These are phyloP conservation scores for Blakeslea trispora DNA, from an alignment of 371 early-diverging fungal genomes.

Conservation along the genomic window DNA sequence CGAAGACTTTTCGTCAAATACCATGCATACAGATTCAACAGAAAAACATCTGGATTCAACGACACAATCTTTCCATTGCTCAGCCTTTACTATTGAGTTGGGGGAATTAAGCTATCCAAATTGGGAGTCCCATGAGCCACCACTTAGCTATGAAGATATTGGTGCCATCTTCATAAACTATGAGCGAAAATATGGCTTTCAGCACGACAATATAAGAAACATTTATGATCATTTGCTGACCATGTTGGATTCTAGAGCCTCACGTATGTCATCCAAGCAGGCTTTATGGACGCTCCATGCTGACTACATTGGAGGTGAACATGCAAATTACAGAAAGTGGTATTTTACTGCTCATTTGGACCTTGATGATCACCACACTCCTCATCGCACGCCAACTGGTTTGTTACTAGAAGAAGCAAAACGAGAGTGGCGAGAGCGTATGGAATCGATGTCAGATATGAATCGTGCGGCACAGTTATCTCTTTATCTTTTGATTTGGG, in stretches of 20 bases:
- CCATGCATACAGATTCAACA: conserved; percentile 13
- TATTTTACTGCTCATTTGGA: conserved; percentile 82
- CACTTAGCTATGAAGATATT: conserved; percentile 47
- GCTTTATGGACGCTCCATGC: conserved; percentile 81
- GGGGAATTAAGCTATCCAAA: conserved; percentile 5
- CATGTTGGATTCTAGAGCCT: conserved; percentile 81
- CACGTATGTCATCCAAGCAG: conserved; percentile 74
- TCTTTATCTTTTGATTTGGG: conserved; percentile 85
- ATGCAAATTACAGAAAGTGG: conserved; percentile 88
- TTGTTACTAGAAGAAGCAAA: conserved; percentile 58
- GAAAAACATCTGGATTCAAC: conserved; percentile 1
- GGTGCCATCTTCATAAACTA: conserved; percentile 68
- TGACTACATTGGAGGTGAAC: conserved; percentile 86
- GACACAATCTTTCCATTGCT: conserved; percentile 1
- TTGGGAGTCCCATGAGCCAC: conserved; percentile 14
- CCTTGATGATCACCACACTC: conserved; percentile 49
- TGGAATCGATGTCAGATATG: conserved; percentile 70
- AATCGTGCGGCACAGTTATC: conserved; percentile 75
- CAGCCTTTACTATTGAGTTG: conserved; percentile 1
- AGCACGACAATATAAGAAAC: conserved; percentile 75
- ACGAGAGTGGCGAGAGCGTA: conserved; percentile 72
- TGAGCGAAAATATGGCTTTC: conserved; percentile 75
- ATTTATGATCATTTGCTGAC: conserved; percentile 73
- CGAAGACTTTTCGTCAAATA: not conserved
- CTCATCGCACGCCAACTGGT: conserved; percentile 33